A percentile compares a stretch with the other conserved stretches of the same genome.
phyloP scores from a whole-genome alignment of 2,329 filamentous ascomycete genomes.

The Elsinoe fawcettii region DNA sequence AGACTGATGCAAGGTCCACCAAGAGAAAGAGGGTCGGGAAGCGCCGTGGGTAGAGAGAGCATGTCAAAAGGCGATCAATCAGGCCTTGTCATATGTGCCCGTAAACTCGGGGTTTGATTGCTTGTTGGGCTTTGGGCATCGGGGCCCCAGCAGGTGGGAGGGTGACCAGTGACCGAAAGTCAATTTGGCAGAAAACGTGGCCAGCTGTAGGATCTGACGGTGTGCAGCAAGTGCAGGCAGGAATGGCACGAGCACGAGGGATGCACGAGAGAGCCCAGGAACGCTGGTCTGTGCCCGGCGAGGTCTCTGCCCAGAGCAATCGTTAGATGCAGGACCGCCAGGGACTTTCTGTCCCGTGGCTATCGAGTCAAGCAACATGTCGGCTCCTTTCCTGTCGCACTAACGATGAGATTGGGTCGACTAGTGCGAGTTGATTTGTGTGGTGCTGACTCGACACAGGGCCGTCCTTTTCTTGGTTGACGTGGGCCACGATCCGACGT shows the following conservation, averaged over 20 bases:
- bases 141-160: slow-evolving; percentile 1
- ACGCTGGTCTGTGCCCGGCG: slow-evolving; percentile 11
- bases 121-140: slow-evolving; percentile 14
- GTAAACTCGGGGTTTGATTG: slow-evolving; percentile 10
- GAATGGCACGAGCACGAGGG: slow-evolving; percentile 9
- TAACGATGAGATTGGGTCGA: slow-evolving; percentile 5
- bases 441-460: not conserved
- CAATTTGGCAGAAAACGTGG: slow-evolving; percentile 14
- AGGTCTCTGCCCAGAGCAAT: not conserved
- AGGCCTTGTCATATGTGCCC: slow-evolving; percentile 8
- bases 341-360: not conserved
- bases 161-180: slow-evolving; percentile 7
- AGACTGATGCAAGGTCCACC: slow-evolving; percentile 6
- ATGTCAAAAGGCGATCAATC: slow-evolving; percentile 6
- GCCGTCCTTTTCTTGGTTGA: not conserved
- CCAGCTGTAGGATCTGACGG: slow-evolving; percentile 10
- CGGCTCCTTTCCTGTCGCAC: slow-evolving; percentile 12
- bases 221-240: not conserved
- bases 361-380: slow-evolving; percentile 11
- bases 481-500: slow-evolving; percentile 5
- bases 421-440: not conserved
- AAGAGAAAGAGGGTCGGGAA: not conserved
- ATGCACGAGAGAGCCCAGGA: slow-evolving; percentile 1
- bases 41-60: not conserved
- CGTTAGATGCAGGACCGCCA: not conserved